phyloP scores from a whole-genome alignment of 2,329 filamentous ascomycete species.

The Colletotrichum sp. region DNA sequence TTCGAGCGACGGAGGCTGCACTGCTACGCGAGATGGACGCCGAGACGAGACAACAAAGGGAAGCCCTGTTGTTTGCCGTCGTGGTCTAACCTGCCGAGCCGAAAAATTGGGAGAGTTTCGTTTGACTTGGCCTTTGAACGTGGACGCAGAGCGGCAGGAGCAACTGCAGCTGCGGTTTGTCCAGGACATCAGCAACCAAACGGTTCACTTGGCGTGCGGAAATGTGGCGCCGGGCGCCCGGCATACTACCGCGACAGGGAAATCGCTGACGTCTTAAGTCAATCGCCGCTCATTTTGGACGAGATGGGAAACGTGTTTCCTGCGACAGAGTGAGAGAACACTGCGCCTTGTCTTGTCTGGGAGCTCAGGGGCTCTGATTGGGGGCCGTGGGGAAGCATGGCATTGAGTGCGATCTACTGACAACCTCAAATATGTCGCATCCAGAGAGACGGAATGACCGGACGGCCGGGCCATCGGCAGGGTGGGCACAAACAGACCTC shows the following conservation, averaged over 20 bases:
- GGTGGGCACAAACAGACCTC: background rate
- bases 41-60: conserved; percentile 6
- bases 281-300: background rate
- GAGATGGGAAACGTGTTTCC: background rate
- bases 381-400: background rate
- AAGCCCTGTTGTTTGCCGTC: background rate
- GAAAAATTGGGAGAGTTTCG: background rate
- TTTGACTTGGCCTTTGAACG: background rate
- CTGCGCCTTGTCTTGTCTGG: background rate
- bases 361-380: background rate
- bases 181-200: background rate
- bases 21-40: conserved; percentile 10
- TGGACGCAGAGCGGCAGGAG: background rate
- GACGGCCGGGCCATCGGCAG: background rate
- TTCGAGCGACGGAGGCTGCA: background rate
- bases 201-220: background rate
- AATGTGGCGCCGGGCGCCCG: background rate
- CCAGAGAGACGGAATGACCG: background rate
- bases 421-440: background rate
- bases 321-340: background rate
- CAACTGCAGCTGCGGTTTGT: background rate
- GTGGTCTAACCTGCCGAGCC: background rate
- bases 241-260: background rate
- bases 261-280: background rate
- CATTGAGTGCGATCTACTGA: background rate